Percentiles rank a stretch among this genome's conserved stretches.
phyloP scores from a whole-genome alignment of 345 rosid genomes.

The Nephelium lappaceum region DNA sequence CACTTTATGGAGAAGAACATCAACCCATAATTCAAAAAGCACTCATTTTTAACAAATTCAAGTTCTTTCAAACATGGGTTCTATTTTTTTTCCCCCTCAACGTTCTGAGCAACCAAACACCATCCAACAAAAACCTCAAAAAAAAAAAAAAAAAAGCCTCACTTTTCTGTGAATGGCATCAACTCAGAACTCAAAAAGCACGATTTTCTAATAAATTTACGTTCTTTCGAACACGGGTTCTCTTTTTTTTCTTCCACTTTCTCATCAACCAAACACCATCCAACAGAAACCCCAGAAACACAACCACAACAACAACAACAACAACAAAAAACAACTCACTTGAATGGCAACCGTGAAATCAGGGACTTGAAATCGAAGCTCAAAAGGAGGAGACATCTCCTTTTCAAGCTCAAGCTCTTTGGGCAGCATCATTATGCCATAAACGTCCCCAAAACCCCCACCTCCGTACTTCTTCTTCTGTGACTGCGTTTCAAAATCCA shows the following conservation, averaged over 20 bases:
- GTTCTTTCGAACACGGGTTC: not conserved
- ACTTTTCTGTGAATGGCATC: not conserved
- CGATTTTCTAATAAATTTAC: not conserved
- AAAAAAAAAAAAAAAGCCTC: not conserved
- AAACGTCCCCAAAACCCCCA: conserved; percentile 53
- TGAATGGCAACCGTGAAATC: conserved; percentile 52
- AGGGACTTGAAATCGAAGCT: conserved; percentile 65
- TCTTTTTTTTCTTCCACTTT: not conserved
- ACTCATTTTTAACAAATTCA: not conserved
- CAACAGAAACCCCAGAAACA: not conserved
- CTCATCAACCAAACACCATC: conserved; percentile 17
- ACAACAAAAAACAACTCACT: conserved; percentile 33
- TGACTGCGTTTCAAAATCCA: conserved; percentile 52
- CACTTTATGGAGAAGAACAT: not conserved
- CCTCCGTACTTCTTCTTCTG: conserved; percentile 48
- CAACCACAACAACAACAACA: not conserved
- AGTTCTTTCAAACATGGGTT: not conserved
- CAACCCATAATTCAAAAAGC: not conserved
- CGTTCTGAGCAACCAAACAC: conserved; percentile 18
- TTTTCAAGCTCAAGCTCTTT: conserved; percentile 61
- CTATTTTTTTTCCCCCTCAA: not conserved
- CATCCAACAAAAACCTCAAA: not conserved
- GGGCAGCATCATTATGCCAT: conserved; percentile 56
- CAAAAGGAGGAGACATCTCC: conserved; percentile 46
- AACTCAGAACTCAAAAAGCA: not conserved